phyloP scores from a whole-genome alignment of 164 flowering plant species.

The Tinospora cordifolia region DNA sequence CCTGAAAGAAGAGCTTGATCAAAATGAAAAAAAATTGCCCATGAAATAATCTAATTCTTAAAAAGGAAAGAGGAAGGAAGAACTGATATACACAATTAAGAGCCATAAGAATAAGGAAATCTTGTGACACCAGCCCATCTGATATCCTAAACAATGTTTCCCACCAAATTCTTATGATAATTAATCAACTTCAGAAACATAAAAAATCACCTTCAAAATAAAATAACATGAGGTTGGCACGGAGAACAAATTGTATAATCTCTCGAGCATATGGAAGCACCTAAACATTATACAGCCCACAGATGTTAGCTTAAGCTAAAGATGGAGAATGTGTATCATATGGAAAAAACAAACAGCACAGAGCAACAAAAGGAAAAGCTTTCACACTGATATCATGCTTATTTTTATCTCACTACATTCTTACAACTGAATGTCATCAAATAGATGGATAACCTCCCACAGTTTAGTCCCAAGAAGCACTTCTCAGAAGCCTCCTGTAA shows the following conservation, averaged over 20 bases:
- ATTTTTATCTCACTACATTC: background rate
- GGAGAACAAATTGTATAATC: conserved; percentile 64
- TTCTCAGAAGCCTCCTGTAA: too few species aligned
- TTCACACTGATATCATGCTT: background rate
- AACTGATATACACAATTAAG: background rate
- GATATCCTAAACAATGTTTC: background rate
- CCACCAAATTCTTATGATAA: background rate
- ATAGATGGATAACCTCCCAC: too few species aligned
- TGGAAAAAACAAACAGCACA: background rate
- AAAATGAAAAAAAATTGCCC: background rate
- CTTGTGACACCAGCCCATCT: background rate
- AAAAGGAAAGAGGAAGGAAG: background rate
- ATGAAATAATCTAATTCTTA: background rate
- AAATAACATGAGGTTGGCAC: conserved; percentile 89
- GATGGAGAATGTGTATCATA: background rate
- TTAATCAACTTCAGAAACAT: background rate
- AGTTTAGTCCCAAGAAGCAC: too few species aligned
- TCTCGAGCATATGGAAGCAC: conserved; percentile 77
- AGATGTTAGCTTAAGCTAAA: background rate
- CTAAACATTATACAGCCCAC: conserved; percentile 31
- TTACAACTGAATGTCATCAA: too few species aligned
- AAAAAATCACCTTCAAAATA: conserved; percentile 78
- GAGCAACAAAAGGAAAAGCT: background rate
- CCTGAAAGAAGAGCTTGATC: background rate
- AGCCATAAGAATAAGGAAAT: background rate